Base-by-base conservation (phyloP, 495 filamentous ascomycete species). In the Podospora comata region DNA sequence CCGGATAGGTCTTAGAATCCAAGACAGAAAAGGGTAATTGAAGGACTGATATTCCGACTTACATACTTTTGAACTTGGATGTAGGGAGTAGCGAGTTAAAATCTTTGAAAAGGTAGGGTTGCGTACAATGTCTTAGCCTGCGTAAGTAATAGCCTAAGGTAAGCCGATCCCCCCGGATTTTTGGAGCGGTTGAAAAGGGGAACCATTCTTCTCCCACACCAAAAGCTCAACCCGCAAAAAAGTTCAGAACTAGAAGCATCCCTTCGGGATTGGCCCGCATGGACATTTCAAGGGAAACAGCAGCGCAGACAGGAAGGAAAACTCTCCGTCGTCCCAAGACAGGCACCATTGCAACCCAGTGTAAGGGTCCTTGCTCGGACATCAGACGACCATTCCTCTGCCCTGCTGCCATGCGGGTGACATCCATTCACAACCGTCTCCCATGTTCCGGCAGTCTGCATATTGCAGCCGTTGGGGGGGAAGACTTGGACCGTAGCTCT, bases 121-220 rank as follows among this genome's bases (percentile, higher is more conserved):
- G 32, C 68, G 26, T 16, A 16, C 11, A 69, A 62, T 28, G 60
- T 34, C 60, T 62, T 28, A 34, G 23, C 30, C 23, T 30, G 60
- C 30, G 60, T 28, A 62, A 30, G 32, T 30, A 62, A 69, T 55
- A 69, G 64, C 63, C 68, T 69, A 69, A 66, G 59, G 53, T 66
- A 11, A 44, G 26, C 13, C 9, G 20, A 63, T 16, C 34, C 32
- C 34, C 62, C 28, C 63, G 62, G 56, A 28, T 62, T 62, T 44
- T 57, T 28, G 26, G 23, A 13, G 19, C n/a, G 11, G 62, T 15
- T 39, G 34, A 54, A 20, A 9, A 48, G 39, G 39, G 39, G 39
- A 48, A 48, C 39, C 39, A 48, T 48, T 9, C 39, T 48, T 48
- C 39, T 48, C 39, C 9, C 39, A 48, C 39, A 16, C 39, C 7